A percentile compares a stretch with the other conserved stretches of the same genome.
phyloP scores from a whole-genome alignment of 2,329 filamentous ascomycete genomes.

The Alternaria hordeiaustralica region DNA sequence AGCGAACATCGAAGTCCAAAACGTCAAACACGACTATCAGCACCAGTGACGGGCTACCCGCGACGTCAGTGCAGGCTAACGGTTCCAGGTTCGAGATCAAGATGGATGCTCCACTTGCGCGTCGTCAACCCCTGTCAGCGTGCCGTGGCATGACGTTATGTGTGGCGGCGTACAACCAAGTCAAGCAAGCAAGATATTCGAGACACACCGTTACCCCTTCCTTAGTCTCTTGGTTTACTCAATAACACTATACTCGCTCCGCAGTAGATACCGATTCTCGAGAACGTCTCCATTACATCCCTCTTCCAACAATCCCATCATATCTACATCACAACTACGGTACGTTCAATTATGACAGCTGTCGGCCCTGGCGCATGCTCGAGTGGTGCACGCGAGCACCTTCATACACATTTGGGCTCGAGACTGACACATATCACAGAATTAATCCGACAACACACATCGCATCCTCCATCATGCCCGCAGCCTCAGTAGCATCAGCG shows the following conservation, averaged over 20 bases:
- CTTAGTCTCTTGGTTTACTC: slow-evolving; percentile 16
- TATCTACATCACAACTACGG: slow-evolving; percentile 5
- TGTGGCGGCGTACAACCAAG: slow-evolving; percentile 38
- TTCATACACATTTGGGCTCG: not conserved
- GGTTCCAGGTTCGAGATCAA: slow-evolving; percentile 34
- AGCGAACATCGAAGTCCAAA: slow-evolving; percentile 9
- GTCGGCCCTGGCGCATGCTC: slow-evolving; percentile 8
- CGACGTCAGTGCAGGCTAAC: slow-evolving; percentile 26
- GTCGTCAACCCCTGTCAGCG: slow-evolving; percentile 25
- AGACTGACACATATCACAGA: slow-evolving; percentile 8
- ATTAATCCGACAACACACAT: not conserved
- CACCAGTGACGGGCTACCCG: slow-evolving; percentile 15
- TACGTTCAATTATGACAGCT: slow-evolving; percentile 16
- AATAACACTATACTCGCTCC: slow-evolving; percentile 7
- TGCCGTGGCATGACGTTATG: slow-evolving; percentile 39
- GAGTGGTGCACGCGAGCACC: slow-evolving; percentile 29
- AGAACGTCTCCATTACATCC: not conserved
- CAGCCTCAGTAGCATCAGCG: slow-evolving; percentile 43
- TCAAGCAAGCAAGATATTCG: slow-evolving; percentile 32
- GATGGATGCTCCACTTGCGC: slow-evolving; percentile 33
- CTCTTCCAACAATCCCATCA: not conserved
- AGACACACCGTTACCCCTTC: slow-evolving; percentile 13
- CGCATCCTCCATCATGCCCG: slow-evolving; percentile 34
- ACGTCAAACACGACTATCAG: slow-evolving; percentile 8
- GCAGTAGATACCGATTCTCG: not conserved